Percentiles rank a stretch among this genome's conserved stretches.
Evolutionary conservation across 1,139 yeast genomes (phyloP).

Genomic region (Geotrichum australiense): DNA sequence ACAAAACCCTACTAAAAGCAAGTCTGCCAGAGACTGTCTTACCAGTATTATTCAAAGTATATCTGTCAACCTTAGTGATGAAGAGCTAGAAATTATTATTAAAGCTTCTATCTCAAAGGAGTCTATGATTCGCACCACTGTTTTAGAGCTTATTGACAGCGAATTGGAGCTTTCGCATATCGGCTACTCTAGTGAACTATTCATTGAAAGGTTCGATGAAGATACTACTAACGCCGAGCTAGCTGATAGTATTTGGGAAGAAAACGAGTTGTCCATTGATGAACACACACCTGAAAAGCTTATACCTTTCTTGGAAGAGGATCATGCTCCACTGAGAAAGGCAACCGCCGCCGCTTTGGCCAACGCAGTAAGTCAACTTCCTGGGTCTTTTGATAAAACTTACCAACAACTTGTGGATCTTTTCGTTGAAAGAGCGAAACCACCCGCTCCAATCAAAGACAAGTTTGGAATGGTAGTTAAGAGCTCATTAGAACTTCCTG

Average conservation of each 20-base stretch:
- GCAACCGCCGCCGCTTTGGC: slow-evolving; percentile 62
- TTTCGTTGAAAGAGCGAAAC: slow-evolving; percentile 56
- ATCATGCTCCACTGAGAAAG: slow-evolving; percentile 40
- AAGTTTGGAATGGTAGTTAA: slow-evolving; percentile 72
- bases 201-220: slow-evolving; percentile 72
- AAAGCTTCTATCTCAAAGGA: slow-evolving; percentile 56
- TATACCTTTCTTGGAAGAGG: slow-evolving; percentile 21
- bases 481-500: slow-evolving; percentile 52
- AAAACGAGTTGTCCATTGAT: slow-evolving; percentile 50
- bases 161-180: slow-evolving; percentile 70
- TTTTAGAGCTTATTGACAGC: slow-evolving; percentile 77
- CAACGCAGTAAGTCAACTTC: slow-evolving; percentile 38
- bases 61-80: slow-evolving; percentile 48
- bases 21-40: slow-evolving; percentile 76
- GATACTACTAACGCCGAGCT: slow-evolving; percentile 55
- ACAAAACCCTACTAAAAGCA: slow-evolving; percentile 67
- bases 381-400: slow-evolving; percentile 34
- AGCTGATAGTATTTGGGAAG: slow-evolving; percentile 82
- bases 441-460: slow-evolving; percentile 72
- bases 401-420: slow-evolving; percentile 45
- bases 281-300: slow-evolving; percentile 31
- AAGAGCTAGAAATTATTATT: slow-evolving; percentile 56
- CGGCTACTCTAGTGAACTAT: slow-evolving; percentile 58
- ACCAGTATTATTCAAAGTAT: slow-evolving; percentile 68
- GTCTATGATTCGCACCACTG: slow-evolving; percentile 64